These are phyloP conservation scores for Coniochaeta sp. DNA, from an alignment of 2,329 filamentous ascomycete species.

Conservation along the genomic window DNA sequence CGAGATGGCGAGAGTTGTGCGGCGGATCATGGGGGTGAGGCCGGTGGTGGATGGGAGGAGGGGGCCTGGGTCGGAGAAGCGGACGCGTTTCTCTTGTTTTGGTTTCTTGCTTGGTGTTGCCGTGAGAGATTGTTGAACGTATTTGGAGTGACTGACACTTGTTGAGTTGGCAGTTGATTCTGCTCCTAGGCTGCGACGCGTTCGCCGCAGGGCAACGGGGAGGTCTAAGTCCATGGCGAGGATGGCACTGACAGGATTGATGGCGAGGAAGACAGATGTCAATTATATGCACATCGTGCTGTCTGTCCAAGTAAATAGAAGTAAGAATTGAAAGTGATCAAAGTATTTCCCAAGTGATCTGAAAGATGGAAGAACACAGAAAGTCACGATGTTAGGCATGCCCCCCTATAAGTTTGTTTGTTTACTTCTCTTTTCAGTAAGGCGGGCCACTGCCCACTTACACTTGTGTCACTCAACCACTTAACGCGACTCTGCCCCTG, in stretches of 20 bases:
- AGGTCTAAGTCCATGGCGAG: slow-evolving; percentile 31
- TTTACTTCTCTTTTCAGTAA: slow-evolving; percentile 12
- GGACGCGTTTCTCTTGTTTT: slow-evolving; percentile 48
- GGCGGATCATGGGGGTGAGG: slow-evolving; percentile 51
- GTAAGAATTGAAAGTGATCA: not conserved
- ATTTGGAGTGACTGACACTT: not conserved
- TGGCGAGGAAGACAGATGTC: not conserved
- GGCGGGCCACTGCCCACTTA: slow-evolving; percentile 4
- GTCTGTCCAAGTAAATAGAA: not conserved
- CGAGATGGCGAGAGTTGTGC: slow-evolving; percentile 35
- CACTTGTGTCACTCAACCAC: not conserved
- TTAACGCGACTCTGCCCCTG: not conserved
- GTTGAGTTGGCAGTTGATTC: slow-evolving; percentile 11
- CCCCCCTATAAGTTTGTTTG: slow-evolving; percentile 9
- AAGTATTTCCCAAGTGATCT: not conserved
- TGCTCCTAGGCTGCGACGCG: slow-evolving; percentile 32
- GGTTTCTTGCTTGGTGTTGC: slow-evolving; percentile 14
- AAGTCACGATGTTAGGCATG: not conserved
- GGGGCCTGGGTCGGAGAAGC: slow-evolving; percentile 52
- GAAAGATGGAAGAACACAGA: not conserved
- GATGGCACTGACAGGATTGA: not conserved
- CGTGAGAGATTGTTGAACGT: not conserved
- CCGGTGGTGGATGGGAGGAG: slow-evolving; percentile 36
- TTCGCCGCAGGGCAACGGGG: slow-evolving; percentile 49
- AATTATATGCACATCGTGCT: not conserved